Conservation (phyloP, 2,329 filamentous ascomycete genomes). For the Scedosporium dehoogii region DNA sequence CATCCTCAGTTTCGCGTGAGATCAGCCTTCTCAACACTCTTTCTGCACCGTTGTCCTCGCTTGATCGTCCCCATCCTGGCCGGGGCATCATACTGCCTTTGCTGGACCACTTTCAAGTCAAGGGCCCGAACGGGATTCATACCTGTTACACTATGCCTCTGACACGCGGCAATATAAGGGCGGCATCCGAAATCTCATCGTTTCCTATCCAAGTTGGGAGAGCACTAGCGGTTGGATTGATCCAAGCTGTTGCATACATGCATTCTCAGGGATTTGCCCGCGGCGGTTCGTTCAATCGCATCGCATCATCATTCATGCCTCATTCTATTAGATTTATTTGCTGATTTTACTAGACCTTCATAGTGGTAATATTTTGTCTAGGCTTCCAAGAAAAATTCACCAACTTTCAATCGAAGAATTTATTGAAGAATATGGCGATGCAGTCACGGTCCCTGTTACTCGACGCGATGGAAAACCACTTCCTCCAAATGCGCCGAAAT, state of each 20-base stretch:
- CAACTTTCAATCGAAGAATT: constrained; percentile 21
- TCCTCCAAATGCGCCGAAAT: constrained; percentile 16
- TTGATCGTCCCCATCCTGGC: neutral
- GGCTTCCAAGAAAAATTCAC: constrained; percentile 11
- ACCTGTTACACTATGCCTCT: neutral
- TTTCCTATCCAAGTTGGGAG: neutral
- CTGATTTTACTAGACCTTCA: constrained; percentile 14
- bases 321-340: neutral
- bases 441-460: constrained; percentile 17
- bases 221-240: neutral
- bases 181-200: neutral
- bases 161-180: neutral
- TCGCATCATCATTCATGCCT: neutral
- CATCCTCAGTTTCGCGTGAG: neutral
- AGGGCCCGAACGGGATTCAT: neutral
- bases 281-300: neutral
- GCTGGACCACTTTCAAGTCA: neutral
- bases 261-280: neutral
- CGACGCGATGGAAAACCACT: constrained; percentile 15
- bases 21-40: neutral
- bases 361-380: constrained; percentile 15
- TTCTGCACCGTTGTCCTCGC: neutral
- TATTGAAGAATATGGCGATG: constrained; percentile 19
- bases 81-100: too few species aligned
- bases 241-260: neutral